Percentiles rank a stretch among this genome's conserved stretches.
These are phyloP conservation scores for Colletotrichum viniferum DNA, from an alignment of 2,329 filamentous ascomycete species.

Conservation along the genomic window DNA sequence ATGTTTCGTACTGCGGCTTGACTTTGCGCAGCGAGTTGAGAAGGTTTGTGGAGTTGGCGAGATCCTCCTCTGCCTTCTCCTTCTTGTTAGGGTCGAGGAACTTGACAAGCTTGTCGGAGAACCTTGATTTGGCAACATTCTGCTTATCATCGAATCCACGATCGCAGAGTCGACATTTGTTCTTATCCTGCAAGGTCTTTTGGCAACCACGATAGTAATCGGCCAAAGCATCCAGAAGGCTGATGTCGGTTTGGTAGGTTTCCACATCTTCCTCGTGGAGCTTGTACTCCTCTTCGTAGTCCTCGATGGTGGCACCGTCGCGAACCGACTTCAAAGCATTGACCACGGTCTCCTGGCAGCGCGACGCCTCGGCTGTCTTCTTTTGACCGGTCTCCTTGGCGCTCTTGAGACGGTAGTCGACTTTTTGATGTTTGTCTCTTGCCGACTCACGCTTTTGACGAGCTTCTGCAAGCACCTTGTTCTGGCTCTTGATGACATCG, in stretches of 20 bases:
- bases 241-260: slow-evolving; percentile 68
- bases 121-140: slow-evolving; percentile 60
- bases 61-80: slow-evolving; percentile 63
- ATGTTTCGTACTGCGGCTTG: slow-evolving; percentile 74
- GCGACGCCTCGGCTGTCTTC: slow-evolving; percentile 65
- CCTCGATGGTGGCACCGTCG: slow-evolving; percentile 53
- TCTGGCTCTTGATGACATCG: slow-evolving; percentile 61
- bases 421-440: slow-evolving; percentile 74
- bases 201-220: slow-evolving; percentile 75
- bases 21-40: slow-evolving; percentile 66
- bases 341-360: slow-evolving; percentile 62
- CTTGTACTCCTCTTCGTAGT: slow-evolving; percentile 56
- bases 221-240: slow-evolving; percentile 70
- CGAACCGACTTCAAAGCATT: slow-evolving; percentile 50
- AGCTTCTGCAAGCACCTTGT: slow-evolving; percentile 63
- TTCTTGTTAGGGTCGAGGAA: slow-evolving; percentile 67
- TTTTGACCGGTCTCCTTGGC: slow-evolving; percentile 67
- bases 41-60: slow-evolving; percentile 54
- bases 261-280: slow-evolving; percentile 62
- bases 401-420: slow-evolving; percentile 74
- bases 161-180: slow-evolving; percentile 78
- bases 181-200: slow-evolving; percentile 67
- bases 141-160: slow-evolving; percentile 68
- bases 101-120: slow-evolving; percentile 71
- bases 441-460: slow-evolving; percentile 73